Evolutionary conservation across 805 yeast species (phyloP).

Genomic region (Wickerhamomyces mucosus): DNA sequence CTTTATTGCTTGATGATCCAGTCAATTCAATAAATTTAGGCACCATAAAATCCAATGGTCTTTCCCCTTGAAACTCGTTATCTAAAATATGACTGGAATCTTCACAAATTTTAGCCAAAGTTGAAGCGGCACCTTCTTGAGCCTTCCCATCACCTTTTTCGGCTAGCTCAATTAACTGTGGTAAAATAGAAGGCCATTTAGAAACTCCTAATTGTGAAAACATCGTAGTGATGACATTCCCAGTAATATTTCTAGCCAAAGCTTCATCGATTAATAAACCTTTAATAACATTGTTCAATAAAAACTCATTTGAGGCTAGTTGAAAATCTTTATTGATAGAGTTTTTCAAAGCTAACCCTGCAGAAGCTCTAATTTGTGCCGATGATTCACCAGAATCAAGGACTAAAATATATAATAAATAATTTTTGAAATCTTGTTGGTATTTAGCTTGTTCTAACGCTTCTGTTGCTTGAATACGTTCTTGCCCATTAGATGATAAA

Average conservation of each 20-base stretch:
- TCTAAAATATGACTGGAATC: slow-evolving; percentile 67
- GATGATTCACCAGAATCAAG: slow-evolving; percentile 33
- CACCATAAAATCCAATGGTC: slow-evolving; percentile 61
- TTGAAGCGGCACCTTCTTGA: slow-evolving; percentile 66
- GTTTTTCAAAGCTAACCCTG: slow-evolving; percentile 82
- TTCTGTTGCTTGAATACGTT: slow-evolving; percentile 59
- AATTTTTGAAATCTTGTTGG: slow-evolving; percentile 76
- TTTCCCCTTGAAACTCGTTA: slow-evolving; percentile 49
- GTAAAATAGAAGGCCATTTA: slow-evolving; percentile 69
- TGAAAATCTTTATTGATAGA: slow-evolving; percentile 37
- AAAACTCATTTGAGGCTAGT: slow-evolving; percentile 23
- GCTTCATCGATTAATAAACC: slow-evolving; percentile 44
- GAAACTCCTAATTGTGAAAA: slow-evolving; percentile 59
- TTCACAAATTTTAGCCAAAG: slow-evolving; percentile 83
- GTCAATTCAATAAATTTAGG: slow-evolving; percentile 52
- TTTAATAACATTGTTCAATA: slow-evolving; percentile 27
- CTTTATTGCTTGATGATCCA: slow-evolving; percentile 31
- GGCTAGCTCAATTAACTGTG: slow-evolving; percentile 56
- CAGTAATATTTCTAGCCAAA: slow-evolving; percentile 81
- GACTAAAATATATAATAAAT: slow-evolving; percentile 62
- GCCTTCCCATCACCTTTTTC: slow-evolving; percentile 32
- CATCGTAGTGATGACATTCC: slow-evolving; percentile 79
- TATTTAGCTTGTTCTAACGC: slow-evolving; percentile 60
- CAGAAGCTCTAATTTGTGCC: slow-evolving; percentile 67
- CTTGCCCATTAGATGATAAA: slow-evolving; percentile 44